A percentile compares a stretch with the other conserved stretches of the same genome.
phyloP scores from a whole-genome alignment of 495 filamentous ascomycete species.

The Hypoxylon perforatum region DNA sequence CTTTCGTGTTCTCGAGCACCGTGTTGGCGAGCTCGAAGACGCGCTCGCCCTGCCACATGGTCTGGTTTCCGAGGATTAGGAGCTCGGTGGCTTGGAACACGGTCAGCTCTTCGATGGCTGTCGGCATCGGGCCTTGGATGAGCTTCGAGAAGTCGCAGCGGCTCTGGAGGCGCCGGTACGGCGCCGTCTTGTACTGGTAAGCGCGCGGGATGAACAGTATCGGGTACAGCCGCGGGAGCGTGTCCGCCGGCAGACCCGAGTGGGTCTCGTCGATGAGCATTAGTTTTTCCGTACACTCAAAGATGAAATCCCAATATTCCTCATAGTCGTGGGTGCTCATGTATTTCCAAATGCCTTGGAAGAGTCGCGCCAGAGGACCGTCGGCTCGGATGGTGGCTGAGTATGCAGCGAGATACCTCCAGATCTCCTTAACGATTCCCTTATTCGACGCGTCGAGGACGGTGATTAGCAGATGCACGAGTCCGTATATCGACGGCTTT shows the following conservation, averaged over 20 bases:
- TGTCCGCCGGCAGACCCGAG: conserved; percentile 42
- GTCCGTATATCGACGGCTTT: conserved; percentile 44
- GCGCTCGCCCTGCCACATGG: conserved; percentile 39
- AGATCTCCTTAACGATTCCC: conserved; percentile 46
- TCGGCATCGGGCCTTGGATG: conserved; percentile 40
- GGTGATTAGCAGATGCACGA: conserved; percentile 43
- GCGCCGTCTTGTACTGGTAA: conserved; percentile 40
- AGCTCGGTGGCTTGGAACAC: conserved; percentile 45
- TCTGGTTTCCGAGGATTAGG: conserved; percentile 41
- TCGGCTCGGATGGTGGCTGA: conserved; percentile 33
- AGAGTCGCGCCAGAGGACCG: conserved; percentile 40
- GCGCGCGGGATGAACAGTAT: conserved; percentile 46
- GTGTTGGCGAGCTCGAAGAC: conserved; percentile 43
- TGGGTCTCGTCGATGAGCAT: conserved; percentile 42
- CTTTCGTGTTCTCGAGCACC: conserved; percentile 43
- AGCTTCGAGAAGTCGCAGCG: conserved; percentile 41
- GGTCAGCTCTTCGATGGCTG: conserved; percentile 40
- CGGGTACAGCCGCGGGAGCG: conserved; percentile 43
- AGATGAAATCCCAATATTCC: conserved; percentile 46
- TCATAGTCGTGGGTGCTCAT: conserved; percentile 46
- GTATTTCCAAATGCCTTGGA: conserved; percentile 45
- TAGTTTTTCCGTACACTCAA: conserved; percentile 46
- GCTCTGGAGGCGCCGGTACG: conserved; percentile 44
- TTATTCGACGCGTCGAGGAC: conserved; percentile 46
- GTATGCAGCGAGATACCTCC: conserved; percentile 47